Conservation (phyloP, 768 basidiomycete genomes). For the Rossbeevera mucosa region DNA sequence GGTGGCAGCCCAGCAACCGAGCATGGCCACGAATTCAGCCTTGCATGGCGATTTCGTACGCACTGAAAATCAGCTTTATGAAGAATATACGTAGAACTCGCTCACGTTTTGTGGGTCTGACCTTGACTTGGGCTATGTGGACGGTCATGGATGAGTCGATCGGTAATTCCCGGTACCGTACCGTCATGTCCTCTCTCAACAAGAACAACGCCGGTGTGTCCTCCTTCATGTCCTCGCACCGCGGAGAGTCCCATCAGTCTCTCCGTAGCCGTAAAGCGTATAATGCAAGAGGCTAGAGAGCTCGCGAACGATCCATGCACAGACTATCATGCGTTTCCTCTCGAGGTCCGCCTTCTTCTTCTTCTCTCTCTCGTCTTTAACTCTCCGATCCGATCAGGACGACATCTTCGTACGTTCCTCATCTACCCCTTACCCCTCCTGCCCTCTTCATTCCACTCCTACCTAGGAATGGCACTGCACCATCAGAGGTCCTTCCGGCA, state of each 20-base stretch:
- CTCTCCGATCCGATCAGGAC: conserved; percentile 44
- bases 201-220: conserved; percentile 83
- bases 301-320: conserved; percentile 78
- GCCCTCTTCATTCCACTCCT: conserved; percentile 16
- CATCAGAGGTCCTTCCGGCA: conserved; percentile 80
- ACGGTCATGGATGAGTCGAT: conserved; percentile 33
- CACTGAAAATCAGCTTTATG: conserved; percentile 2
- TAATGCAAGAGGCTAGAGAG: conserved; percentile 94
- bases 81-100: too few relatives aligned
- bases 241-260: not conserved
- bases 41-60: conserved; percentile 17
- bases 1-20: conserved; percentile 82
- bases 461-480: conserved; percentile 94
- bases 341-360: conserved; percentile 52
- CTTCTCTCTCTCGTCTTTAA: not conserved
- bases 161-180: conserved; percentile 15
- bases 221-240: not conserved
- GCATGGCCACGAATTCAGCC: conserved; percentile 68
- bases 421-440: conserved; percentile 2
- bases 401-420: conserved; percentile 73
- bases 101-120: conserved; percentile 68
- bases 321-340: conserved; percentile 79
- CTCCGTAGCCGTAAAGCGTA: conserved; percentile 80
- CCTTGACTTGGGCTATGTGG: conserved; percentile 79
- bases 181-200: conserved; percentile 49